Base-by-base conservation (phyloP, 192 early-diverging fungal species). In the Entomortierella chlamydospora region DNA sequence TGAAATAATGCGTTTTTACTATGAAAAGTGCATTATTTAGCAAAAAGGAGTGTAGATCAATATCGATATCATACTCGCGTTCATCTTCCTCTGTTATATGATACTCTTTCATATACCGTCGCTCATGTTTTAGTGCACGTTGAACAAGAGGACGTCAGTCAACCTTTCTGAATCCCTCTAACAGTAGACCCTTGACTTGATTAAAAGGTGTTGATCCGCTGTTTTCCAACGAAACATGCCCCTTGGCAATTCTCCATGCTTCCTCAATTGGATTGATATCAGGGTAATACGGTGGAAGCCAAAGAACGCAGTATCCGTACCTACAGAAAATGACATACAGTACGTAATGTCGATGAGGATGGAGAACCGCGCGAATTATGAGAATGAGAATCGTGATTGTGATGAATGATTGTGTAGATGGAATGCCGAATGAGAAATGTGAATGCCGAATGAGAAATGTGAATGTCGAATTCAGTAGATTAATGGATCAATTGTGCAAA, bases 221-320 rank as follows among this genome's bases (percentile, higher is more conserved):
- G 41, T 71, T 62, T 31, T 62, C 42, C 5, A 47, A 41, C 1
- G 68, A 15, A 33, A 70, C 68, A 43, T 70, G 39, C 10, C 68
- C 50, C 26, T 70, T 70, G 2, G 47, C 29, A 9, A 61, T 59
- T 42, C 68, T 50, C 68, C 68, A 70, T 30, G 68, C 58, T 45
- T 70, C 68, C 37, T 70, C 58, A 42, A 61, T 70, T 4, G 51
- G 68, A 54, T 61, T 70, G 50, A 70, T 18, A n/a, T 61, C 58
- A 6, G 58, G 68, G 18, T 70, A 57, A 49, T 70, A 61, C 18
- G 58, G 68, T 12, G 68, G 66, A 2, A 70, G 58, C 68, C 68
- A 70, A 6, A 63, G 69, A 15, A 63, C 54, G 54, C 45, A 42
- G 31, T 71, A 57, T 7, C 69, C 61, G 47, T 26, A 55, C 45